phyloP scores from a whole-genome alignment of 1,284 basidiomycete genomes.

The Chalciporus sp. region DNA sequence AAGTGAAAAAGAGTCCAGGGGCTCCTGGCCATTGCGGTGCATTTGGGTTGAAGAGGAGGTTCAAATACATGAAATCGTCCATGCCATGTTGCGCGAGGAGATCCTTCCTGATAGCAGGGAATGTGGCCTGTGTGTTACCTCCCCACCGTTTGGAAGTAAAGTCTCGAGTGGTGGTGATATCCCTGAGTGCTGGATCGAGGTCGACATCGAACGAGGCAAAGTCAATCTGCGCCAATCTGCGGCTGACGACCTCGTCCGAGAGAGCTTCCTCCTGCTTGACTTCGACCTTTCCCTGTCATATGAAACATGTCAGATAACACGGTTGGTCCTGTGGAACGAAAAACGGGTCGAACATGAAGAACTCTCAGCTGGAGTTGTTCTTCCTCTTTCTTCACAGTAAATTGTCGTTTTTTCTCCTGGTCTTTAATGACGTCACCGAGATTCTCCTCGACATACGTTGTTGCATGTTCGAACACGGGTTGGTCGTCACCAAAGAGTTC shows the following conservation, averaged over 20 bases:
- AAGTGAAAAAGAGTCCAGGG: slow-evolving; percentile 38
- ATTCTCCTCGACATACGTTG: slow-evolving; percentile 10
- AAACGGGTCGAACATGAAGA: neutral
- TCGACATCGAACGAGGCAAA: slow-evolving; percentile 9
- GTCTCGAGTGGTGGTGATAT: slow-evolving; percentile 25
- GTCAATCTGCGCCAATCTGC: slow-evolving; percentile 3
- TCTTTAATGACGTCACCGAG: neutral
- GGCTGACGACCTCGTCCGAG: slow-evolving; percentile 24
- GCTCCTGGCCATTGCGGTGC: slow-evolving; percentile 40
- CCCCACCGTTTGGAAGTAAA: slow-evolving; percentile 39
- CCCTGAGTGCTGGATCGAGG: slow-evolving; percentile 16
- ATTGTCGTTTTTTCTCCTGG: neutral
- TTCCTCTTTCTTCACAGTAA: slow-evolving; percentile 15
- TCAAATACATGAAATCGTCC: slow-evolving; percentile 39
- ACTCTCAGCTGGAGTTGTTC: neutral
- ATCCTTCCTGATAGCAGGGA: slow-evolving; percentile 28
- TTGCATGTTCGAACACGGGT: slow-evolving; percentile 14
- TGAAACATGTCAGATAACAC: neutral
- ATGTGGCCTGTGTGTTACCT: slow-evolving; percentile 35
- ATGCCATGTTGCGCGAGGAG: slow-evolving; percentile 31
- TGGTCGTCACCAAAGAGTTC: slow-evolving; percentile 10
- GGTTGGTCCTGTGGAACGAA: neutral
- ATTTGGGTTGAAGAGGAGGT: slow-evolving; percentile 37
- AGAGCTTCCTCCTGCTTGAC: slow-evolving; percentile 25
- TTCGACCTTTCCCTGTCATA: slow-evolving; percentile 11